Evolutionary conservation across 2,329 filamentous ascomycete genomes (phyloP), one percentile per base, ranked within the genome.

Genomic region (Keithomyces neogunnii): DNA sequence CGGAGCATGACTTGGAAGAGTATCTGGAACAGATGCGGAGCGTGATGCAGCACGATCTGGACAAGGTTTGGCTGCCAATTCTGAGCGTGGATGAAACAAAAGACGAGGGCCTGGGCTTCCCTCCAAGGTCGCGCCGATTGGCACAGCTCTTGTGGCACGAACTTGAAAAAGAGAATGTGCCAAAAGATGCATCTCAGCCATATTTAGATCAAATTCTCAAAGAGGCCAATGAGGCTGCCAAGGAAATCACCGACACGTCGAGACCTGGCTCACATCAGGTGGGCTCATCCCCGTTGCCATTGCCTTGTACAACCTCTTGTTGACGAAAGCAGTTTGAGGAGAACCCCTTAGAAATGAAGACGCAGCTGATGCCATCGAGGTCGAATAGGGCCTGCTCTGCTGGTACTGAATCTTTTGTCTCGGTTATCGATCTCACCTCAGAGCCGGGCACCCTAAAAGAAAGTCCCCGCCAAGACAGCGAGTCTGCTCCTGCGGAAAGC

Each of bases 101-200:
- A 42, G 52, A 54, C n/a, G 52, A 52, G 33, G 52, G 50, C 9
- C 28, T 54, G 3, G 4, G 10, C 6, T 54, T 51, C 26, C 52
- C 52, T 9, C 47, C 47, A 28, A 10, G 38, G 19, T 39, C 50
- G 7, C 44, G 45, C 28, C 52, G 9, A 19, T 29, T 52, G 30
- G 50, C 45, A 10, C 43, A 38, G 10, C 45, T 54, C 7, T 28
- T 54, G 36, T 32, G 48, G 28, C 50, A 54, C 32, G 45, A 52
- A 33, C 45, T 54, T 26, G 47, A 48, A 45, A 47, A 49, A 31
- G 47, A 52, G n/a, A 47, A 10, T 29, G 5, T 3, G 28, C 30
- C 32, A 35, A 13, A 9, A 9, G 31, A 30, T 5, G 32, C 47
- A 3, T 38, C 44, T 30, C 38, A 54, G 44, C n/a, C n/a, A 35